A percentile compares a stretch with the other conserved stretches of the same genome.
Conservation (phyloP, 2,329 filamentous ascomycete genomes). For the Drechmeria coniospora region DNA sequence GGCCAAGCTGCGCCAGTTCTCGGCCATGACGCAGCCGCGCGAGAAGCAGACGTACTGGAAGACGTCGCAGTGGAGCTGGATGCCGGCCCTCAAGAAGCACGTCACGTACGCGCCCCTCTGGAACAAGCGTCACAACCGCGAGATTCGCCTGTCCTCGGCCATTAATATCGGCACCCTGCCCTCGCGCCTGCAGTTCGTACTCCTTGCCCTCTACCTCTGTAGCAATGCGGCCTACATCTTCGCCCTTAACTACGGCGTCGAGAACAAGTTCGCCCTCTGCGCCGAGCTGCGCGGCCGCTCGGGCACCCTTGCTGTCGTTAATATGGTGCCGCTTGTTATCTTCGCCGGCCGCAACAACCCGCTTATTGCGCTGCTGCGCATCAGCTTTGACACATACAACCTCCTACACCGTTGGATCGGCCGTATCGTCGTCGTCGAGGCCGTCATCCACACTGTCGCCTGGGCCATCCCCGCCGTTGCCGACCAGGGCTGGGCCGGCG, state of each 20-base stretch:
- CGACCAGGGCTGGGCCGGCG: conserved; percentile 45
- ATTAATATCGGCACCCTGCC: conserved; percentile 48
- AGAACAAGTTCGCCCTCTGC: conserved; percentile 47
- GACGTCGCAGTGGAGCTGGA: conserved; percentile 40
- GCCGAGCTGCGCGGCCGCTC: conserved; percentile 77
- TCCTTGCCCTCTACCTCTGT: conserved; percentile 39
- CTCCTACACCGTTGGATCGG: conserved; percentile 57
- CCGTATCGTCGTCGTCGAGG: conserved; percentile 54
- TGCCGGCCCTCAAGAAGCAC: conserved; percentile 46
- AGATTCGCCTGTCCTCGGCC: conserved; percentile 45
- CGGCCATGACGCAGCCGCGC: conserved; percentile 37
- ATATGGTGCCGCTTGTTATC: conserved; percentile 82
- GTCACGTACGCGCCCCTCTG: conserved; percentile 45
- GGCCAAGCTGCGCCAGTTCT: conserved; percentile 42
- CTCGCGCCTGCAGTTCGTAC: conserved; percentile 44
- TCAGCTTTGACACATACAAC: conserved; percentile 96
- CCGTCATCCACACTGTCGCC: conserved; percentile 50
- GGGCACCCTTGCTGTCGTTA: conserved; percentile 70
- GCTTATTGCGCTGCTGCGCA: conserved; percentile 62
- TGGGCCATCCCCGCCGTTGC: conserved; percentile 61
- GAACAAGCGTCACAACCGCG: conserved; percentile 51
- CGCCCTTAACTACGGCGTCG: conserved; percentile 40
- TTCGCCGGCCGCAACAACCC: conserved; percentile 89
- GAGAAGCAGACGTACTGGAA: conserved; percentile 45
- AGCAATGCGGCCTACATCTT: conserved; percentile 51